Conservation (phyloP, 78 protist genomes). For the Protostelium mycophagum region DNA sequence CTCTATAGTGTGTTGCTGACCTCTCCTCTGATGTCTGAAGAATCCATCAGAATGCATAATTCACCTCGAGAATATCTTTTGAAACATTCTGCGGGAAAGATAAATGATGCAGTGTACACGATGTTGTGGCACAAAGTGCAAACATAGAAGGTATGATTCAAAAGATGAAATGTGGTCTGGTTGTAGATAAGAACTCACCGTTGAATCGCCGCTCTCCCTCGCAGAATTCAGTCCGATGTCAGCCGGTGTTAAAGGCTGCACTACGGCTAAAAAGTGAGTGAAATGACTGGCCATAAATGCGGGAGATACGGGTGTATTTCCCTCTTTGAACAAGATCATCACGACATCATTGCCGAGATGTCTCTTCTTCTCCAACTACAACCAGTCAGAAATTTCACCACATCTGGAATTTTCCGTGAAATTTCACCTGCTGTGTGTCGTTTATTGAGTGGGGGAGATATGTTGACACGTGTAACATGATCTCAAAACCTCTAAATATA, state of each 20-base stretch:
- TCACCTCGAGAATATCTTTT: neutral
- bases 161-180: no score
- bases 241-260: neutral
- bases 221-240: neutral
- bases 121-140: no score
- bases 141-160: no score
- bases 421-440: slow-evolving; percentile 62
- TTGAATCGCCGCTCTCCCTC: neutral
- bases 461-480: slow-evolving; percentile 82
- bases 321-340: slow-evolving; percentile 57
- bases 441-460: slow-evolving; percentile 59
- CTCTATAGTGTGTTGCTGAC: neutral
- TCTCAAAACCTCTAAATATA: slow-evolving; percentile 35
- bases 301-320: slow-evolving; percentile 5
- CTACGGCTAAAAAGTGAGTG: neutral
- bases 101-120: no score
- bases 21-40: neutral
- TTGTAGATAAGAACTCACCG: no score
- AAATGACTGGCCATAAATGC: neutral
- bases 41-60: no score
- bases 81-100: no score
- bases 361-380: slow-evolving; percentile 38
- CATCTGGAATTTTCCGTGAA: neutral
- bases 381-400: neutral
- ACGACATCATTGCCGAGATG: slow-evolving; percentile 59